Evolutionary conservation across 345 rosid genomes (phyloP), one percentile per base, ranked within the genome.

Genomic region (Hibiscus trionum): DNA sequence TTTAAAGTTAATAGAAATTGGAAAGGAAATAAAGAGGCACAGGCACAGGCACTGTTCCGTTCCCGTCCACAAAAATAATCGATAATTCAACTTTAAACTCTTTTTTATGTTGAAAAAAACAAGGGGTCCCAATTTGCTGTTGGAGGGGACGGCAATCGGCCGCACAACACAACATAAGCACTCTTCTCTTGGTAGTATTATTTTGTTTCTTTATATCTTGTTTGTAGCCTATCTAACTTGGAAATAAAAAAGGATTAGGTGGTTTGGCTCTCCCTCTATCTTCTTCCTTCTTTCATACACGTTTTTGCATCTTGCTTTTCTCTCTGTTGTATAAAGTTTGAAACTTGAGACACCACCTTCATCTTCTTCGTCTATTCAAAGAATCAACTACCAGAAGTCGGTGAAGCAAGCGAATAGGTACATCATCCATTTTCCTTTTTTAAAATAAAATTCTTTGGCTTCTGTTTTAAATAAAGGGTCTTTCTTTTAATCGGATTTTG

Each of bases 71-170:
- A 39, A 39, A 39, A 39, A 39, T 7, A 39, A 39, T 39, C 44
- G 11, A 39, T 39, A 44, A 44, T 44, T 44, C 14, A 44, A 44
- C 47, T 44, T 44, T 11, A 44, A 44, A 44, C 47, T 9, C 44
- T 39, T 44, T 44, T 44, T 44, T 44, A 44, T 44, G 47, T 39
- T 16, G 9, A 50, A 16, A 21, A 56, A 3, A 9, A 26, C n/a
- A 11, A 63, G 26, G 12, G 49, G 49, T 56, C 61, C 61, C 29
- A 9, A 21, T 56, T 56, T 58, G 50, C 50, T 59, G n/a, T 56
- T 17, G 8, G 82, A 71, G 77, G 84, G 83, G 62, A 59, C 62
- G 35, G 62, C 35, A 26, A 24, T 56, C 61, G 29, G 61, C 61
- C 61, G n/a, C 35, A 59, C 62, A 59, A 59, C 27, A 56, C 60